Evolutionary conservation across 495 filamentous ascomycete genomes (phyloP), one percentile per base, ranked within the genome.

Genomic region (Xylaria acuta): DNA sequence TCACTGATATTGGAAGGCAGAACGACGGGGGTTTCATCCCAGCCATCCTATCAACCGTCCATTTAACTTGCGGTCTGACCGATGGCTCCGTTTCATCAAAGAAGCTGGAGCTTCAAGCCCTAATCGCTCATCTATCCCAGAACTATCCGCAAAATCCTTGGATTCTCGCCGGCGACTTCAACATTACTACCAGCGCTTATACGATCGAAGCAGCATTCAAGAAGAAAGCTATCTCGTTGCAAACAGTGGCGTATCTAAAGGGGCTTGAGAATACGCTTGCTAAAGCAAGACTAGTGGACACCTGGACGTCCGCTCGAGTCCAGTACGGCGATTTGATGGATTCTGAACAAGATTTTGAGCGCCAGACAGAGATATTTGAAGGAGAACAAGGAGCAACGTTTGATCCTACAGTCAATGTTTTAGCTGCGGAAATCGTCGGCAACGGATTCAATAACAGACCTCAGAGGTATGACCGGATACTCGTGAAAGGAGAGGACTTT

Each of bases 381-480:
- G 88, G 87, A 8, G 88, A 90, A 73, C 80, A 86, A 62, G 87
- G 87, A 6, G 85, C 87, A 0, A 91, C 89, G 0, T 91, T 86
- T 73, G 84, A 90, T 67, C 87, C 88, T 7, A 76, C 68, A 0
- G 74, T 76, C 1, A 91, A 90, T 69, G 78, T 76, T 27, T 79
- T 88, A 9, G 87, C 88, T 3, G 82, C 84, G 20, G 79, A 82
- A 8, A 80, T 75, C 11, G 81, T 82, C 20, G 78, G 77, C 36
- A 80, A 78, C 40, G 77, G 79, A 5, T 80, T 78, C 45, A 75
- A 84, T 32, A 81, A 82, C 43, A 82, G 86, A n/a, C 88, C 88
- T 6, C 88, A 90, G 74, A 76, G 89, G 32, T 90, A 89, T 69
- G 88, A 90, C 73, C 80, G 89, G 40, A 85, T 91, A 54, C 75